These are phyloP conservation scores for Metschnikowia lunata DNA, from an alignment of 805 yeast genomes.

Conservation along the genomic window DNA sequence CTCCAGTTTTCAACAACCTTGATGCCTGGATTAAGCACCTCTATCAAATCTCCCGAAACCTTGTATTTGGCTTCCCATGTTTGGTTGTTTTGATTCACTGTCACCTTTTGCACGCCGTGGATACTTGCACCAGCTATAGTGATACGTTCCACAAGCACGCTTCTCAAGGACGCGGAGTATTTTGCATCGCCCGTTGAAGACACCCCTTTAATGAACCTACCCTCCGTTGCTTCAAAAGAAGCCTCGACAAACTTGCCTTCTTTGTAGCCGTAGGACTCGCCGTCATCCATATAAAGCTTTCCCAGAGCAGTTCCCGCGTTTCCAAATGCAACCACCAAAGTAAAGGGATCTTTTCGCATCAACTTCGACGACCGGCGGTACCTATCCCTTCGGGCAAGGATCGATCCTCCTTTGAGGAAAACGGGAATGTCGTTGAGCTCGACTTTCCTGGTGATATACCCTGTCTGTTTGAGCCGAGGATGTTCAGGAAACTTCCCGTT, in stretches of 20 bases:
- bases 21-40: constrained; percentile 9
- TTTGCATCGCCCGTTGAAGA: constrained; percentile 2
- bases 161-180: constrained; percentile 21
- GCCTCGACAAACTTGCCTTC: constrained; percentile 48
- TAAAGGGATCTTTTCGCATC: constrained; percentile 78
- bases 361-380: constrained; percentile 74
- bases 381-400: constrained; percentile 63
- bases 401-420: constrained; percentile 72
- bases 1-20: constrained; percentile 8
- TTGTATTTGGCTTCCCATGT: constrained; percentile 28
- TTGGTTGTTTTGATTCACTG: constrained; percentile 36
- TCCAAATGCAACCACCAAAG: constrained; percentile 59
- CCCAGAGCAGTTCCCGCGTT: constrained; percentile 50
- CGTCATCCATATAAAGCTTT: constrained; percentile 76
- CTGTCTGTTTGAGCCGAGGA: constrained; percentile 16
- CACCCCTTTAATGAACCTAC: constrained; percentile 4
- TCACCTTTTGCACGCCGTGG: constrained; percentile 15
- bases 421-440: constrained; percentile 65
- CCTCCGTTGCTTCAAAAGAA: constrained; percentile 25
- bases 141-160: constrained; percentile 51
- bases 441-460: constrained; percentile 36
- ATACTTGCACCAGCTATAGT: constrained; percentile 41
- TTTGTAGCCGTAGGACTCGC: constrained; percentile 59
- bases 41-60: constrained; percentile 2
- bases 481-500: constrained; percentile 23